Percentiles rank a stretch among this genome's conserved stretches.
Conservation (phyloP, 768 basidiomycete genomes). For the Mycena rosella region DNA sequence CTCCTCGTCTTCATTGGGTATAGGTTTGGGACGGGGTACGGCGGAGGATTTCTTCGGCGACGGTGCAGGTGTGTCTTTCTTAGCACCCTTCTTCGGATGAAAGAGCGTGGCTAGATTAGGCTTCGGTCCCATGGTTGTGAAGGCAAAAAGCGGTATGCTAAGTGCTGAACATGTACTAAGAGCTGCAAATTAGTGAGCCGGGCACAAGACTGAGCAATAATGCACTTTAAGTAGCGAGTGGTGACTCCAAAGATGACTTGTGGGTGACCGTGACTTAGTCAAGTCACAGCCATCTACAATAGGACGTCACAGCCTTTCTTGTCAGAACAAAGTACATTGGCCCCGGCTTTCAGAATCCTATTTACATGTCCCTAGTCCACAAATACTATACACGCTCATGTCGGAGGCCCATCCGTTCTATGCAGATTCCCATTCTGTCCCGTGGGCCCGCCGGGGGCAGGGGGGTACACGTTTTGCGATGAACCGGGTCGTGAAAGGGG, state of each 20-base stretch:
- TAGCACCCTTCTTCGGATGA: conserved; percentile 74
- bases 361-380: conserved; percentile 31
- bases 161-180: conserved; percentile 24
- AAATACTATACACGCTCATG: conserved; percentile 44
- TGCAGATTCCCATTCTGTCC: conserved; percentile 59
- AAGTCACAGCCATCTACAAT: too few relatives aligned
- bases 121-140: conserved; percentile 57
- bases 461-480: conserved; percentile 69
- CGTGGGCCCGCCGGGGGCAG: conserved; percentile 52
- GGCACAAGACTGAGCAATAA: conserved; percentile 10
- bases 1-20: conserved; percentile 61
- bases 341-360: conserved; percentile 2
- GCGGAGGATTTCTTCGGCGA: conserved; percentile 56
- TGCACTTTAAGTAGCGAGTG: conserved; percentile 28
- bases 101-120: conserved; percentile 65
- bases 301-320: background rate
- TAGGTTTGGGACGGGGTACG: conserved; percentile 53
- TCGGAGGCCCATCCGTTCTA: conserved; percentile 59
- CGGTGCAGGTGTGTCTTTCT: conserved; percentile 46
- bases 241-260: conserved; percentile 4
- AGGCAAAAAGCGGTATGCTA: conserved; percentile 16
- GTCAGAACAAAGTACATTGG: conserved; percentile 22
- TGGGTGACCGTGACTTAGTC: too few relatives aligned
- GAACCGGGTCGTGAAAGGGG: conserved; percentile 69
- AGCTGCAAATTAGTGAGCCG: conserved; percentile 27